phyloP scores from a whole-genome alignment of 345 rosid species.

The Populus euphratica region DNA sequence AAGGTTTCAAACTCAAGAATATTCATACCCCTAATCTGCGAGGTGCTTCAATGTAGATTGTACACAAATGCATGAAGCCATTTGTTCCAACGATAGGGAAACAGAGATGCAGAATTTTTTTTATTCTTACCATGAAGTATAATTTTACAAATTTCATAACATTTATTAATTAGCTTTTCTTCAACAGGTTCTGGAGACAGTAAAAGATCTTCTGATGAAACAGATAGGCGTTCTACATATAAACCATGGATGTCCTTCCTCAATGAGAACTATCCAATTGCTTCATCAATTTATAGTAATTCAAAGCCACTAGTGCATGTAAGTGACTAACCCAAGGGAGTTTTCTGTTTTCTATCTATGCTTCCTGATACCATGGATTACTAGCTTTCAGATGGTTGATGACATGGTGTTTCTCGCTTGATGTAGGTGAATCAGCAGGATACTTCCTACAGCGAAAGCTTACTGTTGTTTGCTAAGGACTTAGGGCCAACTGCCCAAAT shows the following conservation, averaged over 20 bases:
- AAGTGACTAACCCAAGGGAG: conserved; percentile 13
- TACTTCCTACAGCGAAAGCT: conserved; percentile 36
- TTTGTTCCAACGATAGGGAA: background rate
- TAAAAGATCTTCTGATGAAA: conserved; percentile 23
- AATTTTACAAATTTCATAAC: background rate
- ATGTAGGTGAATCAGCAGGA: conserved; percentile 37
- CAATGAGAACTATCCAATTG: conserved; percentile 20
- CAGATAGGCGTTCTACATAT: conserved; percentile 41
- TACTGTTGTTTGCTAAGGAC: conserved; percentile 42
- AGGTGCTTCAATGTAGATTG: background rate
- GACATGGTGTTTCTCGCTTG: background rate
- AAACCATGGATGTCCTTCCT: conserved; percentile 25
- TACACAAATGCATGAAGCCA: background rate
- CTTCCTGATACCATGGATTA: background rate
- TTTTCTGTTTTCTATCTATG: background rate
- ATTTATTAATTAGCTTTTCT: conserved; percentile 6
- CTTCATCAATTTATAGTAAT: conserved; percentile 14
- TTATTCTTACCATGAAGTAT: background rate
- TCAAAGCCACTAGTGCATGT: conserved; percentile 35
- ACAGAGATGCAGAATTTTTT: background rate
- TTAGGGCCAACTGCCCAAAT: conserved; percentile 50
- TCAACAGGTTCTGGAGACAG: conserved; percentile 25
- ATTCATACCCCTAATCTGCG: background rate
- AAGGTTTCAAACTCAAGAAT: background rate
- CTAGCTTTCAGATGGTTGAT: background rate